Base-by-base conservation (phyloP, 2,329 filamentous ascomycete genomes). In the Phaeosphaeriaceae sp. region DNA sequence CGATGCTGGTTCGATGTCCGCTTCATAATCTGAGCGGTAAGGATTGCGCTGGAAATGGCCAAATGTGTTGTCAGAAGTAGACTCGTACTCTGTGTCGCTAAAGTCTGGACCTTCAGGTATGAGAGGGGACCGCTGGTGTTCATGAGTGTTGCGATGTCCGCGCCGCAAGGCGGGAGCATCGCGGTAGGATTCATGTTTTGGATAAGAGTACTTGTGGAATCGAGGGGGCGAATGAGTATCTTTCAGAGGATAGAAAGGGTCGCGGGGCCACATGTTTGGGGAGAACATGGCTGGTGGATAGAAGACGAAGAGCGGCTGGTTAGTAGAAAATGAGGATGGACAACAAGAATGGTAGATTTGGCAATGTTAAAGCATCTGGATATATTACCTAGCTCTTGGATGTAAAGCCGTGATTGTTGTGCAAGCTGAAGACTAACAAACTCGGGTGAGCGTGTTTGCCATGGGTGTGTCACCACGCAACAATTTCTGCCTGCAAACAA, bases 371-470 rank as follows among this genome's bases (percentile, higher is more conserved):
- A 21, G 16, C 13, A 37, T 37, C 11, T 37, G 12, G 20, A 39
- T 4, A 6, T 6, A 16, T 15, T 33, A 13, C 11, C 15, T 34
- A 11, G 26, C 18, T 16, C 12, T 17, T 13, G 35, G 21, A 40
- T 42, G 39, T 39, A 17, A 33, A 43, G 12, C 18, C 34, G 21
- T 41, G 43, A 37, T 53, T 42, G 40, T 40, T 21, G 33, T 38
- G 13, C 35, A 43, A 39, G 18, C 42, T 3, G 17, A 38, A 42
- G 41, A 42, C 36, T 41, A 15, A 45, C 48, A 55, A 48, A 55
- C 42, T 41, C 40, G 34, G 29, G 35, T 16, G 41, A 26, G 28
- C 32, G 26, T 51, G 48, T 29, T 50, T 42, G 30, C 16, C 34
- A 20, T 13, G 37, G 8, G 9, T 30, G 44, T 42, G 37, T 29